A percentile compares a stretch with the other conserved stretches of the same genome.
Evolutionary conservation across 306 rosid species (phyloP).

Genomic region (Lithocarpus polystachyus): DNA sequence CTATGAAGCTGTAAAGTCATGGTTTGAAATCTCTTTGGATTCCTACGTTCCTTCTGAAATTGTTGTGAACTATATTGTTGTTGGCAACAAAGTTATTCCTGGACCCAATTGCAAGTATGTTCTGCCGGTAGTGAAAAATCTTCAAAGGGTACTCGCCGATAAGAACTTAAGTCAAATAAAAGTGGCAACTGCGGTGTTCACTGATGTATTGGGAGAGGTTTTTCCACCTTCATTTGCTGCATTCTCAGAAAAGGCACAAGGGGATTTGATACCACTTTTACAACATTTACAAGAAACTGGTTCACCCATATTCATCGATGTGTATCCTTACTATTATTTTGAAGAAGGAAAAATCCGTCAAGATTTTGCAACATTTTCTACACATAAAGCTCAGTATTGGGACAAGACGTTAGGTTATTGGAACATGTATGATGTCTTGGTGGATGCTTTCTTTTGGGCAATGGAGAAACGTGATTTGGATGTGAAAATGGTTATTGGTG

Average conservation of each 20-base stretch:
- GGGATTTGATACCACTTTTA: neutral
- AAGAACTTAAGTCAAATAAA: neutral
- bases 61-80: neutral
- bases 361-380: neutral
- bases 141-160: neutral
- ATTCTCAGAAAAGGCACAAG: neutral
- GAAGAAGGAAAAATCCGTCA: neutral
- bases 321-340: neutral
- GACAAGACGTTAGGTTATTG: neutral
- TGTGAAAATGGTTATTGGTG: constrained; percentile 25
- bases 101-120: neutral
- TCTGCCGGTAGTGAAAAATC: neutral
- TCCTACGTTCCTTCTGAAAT: neutral
- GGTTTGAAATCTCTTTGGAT: neutral
- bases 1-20: neutral
- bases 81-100: neutral
- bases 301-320: neutral
- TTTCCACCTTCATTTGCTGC: constrained; percentile 28
- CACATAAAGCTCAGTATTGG: neutral
- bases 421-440: constrained; percentile 28
- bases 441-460: constrained; percentile 31
- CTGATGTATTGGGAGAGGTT: neutral
- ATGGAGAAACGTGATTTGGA: constrained; percentile 10
- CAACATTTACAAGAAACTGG: neutral
- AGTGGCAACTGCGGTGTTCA: constrained; percentile 29